phyloP scores from a whole-genome alignment of 495 filamentous ascomycete genomes.

The Penicillium crystallinum region DNA sequence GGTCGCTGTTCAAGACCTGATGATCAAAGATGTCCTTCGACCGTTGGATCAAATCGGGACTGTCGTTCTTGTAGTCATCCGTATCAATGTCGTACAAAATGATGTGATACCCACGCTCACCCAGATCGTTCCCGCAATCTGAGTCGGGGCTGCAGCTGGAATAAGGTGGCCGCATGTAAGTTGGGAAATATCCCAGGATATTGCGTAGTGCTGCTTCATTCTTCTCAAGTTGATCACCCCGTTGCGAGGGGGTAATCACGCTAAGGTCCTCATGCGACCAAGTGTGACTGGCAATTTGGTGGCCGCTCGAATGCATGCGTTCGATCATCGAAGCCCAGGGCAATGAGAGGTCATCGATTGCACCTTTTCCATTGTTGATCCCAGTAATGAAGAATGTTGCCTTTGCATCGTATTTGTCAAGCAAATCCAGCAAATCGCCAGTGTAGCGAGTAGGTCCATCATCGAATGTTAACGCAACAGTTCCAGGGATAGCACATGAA shows the following conservation, averaged over 20 bases:
- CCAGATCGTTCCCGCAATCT: constrained; percentile 56
- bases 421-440: constrained; percentile 59
- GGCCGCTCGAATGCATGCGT: constrained; percentile 65
- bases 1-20: constrained; percentile 35
- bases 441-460: constrained; percentile 73
- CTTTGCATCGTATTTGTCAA: constrained; percentile 60
- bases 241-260: constrained; percentile 49
- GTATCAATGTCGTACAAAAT: constrained; percentile 77
- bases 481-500: constrained; percentile 56
- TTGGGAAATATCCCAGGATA: constrained; percentile 74
- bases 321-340: constrained; percentile 58
- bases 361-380: constrained; percentile 66
- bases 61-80: constrained; percentile 65
- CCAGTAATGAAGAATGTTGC: constrained; percentile 80
- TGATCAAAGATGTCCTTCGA: constrained; percentile 69
- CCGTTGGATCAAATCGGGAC: constrained; percentile 54
- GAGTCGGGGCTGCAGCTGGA: constrained; percentile 58
- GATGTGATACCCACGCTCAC: constrained; percentile 68
- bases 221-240: constrained; percentile 65
- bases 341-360: constrained; percentile 56
- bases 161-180: constrained; percentile 83
- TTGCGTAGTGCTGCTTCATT: constrained; percentile 77
- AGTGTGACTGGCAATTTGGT: constrained; percentile 80
- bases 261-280: constrained; percentile 77
- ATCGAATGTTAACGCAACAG: constrained; percentile 72